Conservation (phyloP, 2,329 filamentous ascomycete genomes). For the Penicillium paneum region DNA sequence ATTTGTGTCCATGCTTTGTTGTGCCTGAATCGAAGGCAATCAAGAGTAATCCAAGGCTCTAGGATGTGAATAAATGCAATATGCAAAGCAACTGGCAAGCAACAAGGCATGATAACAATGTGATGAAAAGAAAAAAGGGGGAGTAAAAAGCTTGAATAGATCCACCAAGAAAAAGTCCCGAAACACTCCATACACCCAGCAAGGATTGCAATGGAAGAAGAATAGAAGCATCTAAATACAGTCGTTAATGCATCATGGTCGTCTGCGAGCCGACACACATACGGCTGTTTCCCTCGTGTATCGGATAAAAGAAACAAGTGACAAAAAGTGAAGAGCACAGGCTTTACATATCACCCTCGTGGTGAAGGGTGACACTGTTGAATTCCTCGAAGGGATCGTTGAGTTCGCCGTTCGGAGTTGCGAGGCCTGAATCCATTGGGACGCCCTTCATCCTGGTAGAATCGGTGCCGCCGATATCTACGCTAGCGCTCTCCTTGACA, state of each 20-base stretch:
- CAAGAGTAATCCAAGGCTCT: slow-evolving; percentile 10
- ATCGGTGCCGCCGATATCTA: slow-evolving; percentile 59
- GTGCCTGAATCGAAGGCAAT: not conserved
- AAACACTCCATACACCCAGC: slow-evolving; percentile 27
- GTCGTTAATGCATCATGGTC: slow-evolving; percentile 37
- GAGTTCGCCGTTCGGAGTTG: slow-evolving; percentile 77
- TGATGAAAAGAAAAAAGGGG: not conserved
- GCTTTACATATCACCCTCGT: slow-evolving; percentile 68
- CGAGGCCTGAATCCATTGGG: slow-evolving; percentile 77
- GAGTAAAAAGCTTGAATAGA: slow-evolving; percentile 8
- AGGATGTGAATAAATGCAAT: slow-evolving; percentile 17
- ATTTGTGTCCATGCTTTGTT: slow-evolving; percentile 2
- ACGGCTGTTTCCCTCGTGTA: slow-evolving; percentile 15
- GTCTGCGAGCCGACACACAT: slow-evolving; percentile 29
- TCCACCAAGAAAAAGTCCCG: slow-evolving; percentile 17
- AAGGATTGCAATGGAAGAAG: slow-evolving; percentile 22
- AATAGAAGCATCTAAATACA: slow-evolving; percentile 25
- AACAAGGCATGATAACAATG: not conserved
- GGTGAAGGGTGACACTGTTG: slow-evolving; percentile 95
- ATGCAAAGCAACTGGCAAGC: slow-evolving; percentile 15
- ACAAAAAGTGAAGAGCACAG: slow-evolving; percentile 9
- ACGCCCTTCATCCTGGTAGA: slow-evolving; percentile 65
- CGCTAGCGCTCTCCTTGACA: slow-evolving; percentile 94
- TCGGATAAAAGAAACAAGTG: slow-evolving; percentile 12
- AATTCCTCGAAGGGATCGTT: slow-evolving; percentile 97